Evolutionary conservation across 352 stramenopile genomes (phyloP), one percentile per base, ranked within the genome.

Genomic region (Pythium rishiriense): DNA sequence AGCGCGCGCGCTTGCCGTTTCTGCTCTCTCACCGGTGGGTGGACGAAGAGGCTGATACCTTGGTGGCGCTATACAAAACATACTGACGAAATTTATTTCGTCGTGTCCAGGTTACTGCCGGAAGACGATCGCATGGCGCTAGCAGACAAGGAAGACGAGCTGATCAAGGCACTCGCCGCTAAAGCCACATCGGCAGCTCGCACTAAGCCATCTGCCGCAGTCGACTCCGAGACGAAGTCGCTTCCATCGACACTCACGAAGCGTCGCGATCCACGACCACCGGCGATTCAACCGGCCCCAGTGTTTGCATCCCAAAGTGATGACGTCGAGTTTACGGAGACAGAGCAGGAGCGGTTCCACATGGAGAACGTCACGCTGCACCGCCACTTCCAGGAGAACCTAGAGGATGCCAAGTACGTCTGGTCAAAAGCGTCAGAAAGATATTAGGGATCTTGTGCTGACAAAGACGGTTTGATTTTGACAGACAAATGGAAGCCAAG

Each of bases 331-430:
- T 83, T 93, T 61, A 84, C 82, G 2, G 75, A 90, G n/a, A 78
- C 86, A 17, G 63, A 93, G 56, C 58, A 85, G 0, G 67, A 64
- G 12, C 80, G 75, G 2, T 90, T 93, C 64, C 73, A 72, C 37
- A 74, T 78, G 5, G 87, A 96, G 62, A 93, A 94, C 53, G 63
- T 91, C 19, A 81, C 72, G 61, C 57, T 96, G 37, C 85, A 94
- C 64, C 83, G 81, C 21, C 87, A 96, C 41, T 91, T 96, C 39
- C 82, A 92, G 61, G 85, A 96, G 68, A 90, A 93, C 52, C 64
- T 96, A 12, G 87, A 94, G 39, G 87, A 93, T 64, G 87, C 82
- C 37, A 91, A 90, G 86, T 95, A 63, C 9, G 73, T 72, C n/a
- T n/a, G n/a, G n/a, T n/a, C n/a, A n/a, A n/a, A n/a, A 17, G 31